These are phyloP conservation scores for Pestalotiopsis fici DNA, from an alignment of 2,329 filamentous ascomycete species.

Conservation along the genomic window DNA sequence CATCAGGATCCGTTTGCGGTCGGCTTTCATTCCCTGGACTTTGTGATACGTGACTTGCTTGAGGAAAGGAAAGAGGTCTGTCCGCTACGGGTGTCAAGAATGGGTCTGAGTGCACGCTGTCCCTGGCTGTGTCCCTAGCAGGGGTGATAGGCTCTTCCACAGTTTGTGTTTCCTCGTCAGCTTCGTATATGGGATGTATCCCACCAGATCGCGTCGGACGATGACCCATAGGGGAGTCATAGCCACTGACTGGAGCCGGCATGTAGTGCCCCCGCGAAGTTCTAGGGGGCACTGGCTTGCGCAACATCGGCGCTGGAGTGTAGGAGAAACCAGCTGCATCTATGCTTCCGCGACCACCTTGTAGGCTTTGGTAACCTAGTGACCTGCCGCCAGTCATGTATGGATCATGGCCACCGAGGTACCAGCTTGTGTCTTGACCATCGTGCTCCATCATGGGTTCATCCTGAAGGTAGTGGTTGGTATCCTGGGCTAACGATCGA, in stretches of 20 bases:
- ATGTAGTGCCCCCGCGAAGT: constrained; percentile 38
- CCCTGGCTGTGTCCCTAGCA: constrained; percentile 16
- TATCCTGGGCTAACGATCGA: constrained; percentile 50
- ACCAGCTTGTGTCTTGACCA: constrained; percentile 40
- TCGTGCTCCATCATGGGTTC: constrained; percentile 50
- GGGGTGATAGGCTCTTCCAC: constrained; percentile 26
- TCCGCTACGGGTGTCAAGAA: constrained; percentile 47
- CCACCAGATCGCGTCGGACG: constrained; percentile 31
- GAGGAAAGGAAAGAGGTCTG: constrained; percentile 24
- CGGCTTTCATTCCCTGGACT: constrained; percentile 43
- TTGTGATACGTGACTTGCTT: constrained; percentile 33
- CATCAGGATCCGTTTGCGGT: constrained; percentile 46
- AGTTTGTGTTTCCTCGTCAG: constrained; percentile 46
- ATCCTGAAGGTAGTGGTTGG: constrained; percentile 42
- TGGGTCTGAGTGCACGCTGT: constrained; percentile 43
- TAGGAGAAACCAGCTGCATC: constrained; percentile 25
- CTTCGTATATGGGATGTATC: constrained; percentile 62
- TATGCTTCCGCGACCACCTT: constrained; percentile 29
- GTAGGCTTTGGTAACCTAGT: constrained; percentile 52
- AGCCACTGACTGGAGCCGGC: constrained; percentile 29
- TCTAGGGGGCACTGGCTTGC: constrained; percentile 27
- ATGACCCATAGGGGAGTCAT: constrained; percentile 20
- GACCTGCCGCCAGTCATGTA: constrained; percentile 41
- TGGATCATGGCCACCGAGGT: constrained; percentile 44
- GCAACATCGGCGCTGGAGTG: constrained; percentile 20